Conservation (phyloP, 1,139 yeast species). For the Kodamaea anthophila region DNA sequence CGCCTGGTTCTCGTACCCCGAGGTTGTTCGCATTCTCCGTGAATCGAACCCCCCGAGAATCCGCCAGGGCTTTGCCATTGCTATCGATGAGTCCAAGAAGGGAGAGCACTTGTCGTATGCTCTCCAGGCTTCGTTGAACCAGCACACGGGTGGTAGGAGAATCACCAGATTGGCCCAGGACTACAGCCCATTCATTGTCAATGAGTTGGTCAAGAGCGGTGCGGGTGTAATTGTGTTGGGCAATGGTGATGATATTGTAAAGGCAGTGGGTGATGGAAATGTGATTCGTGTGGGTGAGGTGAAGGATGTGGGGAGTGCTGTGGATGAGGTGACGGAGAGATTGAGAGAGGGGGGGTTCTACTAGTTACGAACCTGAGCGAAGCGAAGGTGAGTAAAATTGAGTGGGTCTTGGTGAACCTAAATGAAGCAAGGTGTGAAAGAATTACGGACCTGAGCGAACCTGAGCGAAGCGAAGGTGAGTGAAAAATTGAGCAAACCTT, state of each 20-base stretch:
- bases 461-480: too few relatives aligned
- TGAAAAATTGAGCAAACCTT: too few relatives aligned
- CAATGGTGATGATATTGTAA: constrained; percentile 35
- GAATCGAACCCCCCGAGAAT: constrained; percentile 92
- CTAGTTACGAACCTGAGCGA: constrained; percentile 4
- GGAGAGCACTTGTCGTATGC: constrained; percentile 64
- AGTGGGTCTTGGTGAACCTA: too few relatives aligned
- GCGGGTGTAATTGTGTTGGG: constrained; percentile 77
- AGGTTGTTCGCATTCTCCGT: constrained; percentile 85
- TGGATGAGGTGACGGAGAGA: constrained; percentile 61
- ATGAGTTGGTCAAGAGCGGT: constrained; percentile 85
- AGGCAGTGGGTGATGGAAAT: constrained; percentile 37
- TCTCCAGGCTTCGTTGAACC: constrained; percentile 83
- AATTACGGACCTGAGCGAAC: too few relatives aligned
- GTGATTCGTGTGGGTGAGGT: constrained; percentile 18
- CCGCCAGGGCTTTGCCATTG: constrained; percentile 78
- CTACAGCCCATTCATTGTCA: constrained; percentile 56
- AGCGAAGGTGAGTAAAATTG: neutral
- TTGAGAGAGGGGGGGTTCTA: constrained; percentile 79
- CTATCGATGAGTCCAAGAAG: constrained; percentile 54
- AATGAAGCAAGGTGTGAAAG: too few relatives aligned
- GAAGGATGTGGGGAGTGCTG: constrained; percentile 41
- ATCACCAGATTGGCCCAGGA: constrained; percentile 58
- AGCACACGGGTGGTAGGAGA: constrained; percentile 81
- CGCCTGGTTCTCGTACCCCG: constrained; percentile 96